Conservation (phyloP, 1,139 yeast genomes). For the Magnusiomyces magnusii region DNA sequence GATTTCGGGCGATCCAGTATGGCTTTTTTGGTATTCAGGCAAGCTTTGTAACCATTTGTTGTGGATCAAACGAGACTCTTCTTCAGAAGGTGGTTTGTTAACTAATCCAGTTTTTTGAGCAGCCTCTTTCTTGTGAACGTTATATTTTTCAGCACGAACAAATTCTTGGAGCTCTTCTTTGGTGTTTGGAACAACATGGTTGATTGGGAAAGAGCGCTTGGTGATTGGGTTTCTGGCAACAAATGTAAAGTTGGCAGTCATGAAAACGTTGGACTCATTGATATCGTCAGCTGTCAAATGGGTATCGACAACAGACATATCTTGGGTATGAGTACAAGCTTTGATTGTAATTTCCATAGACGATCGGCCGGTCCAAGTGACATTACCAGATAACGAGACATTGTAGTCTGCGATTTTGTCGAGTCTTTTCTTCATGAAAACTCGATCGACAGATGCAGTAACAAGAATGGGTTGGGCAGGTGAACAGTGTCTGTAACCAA, state of each 20-base stretch:
- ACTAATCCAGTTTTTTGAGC: constrained; percentile 55
- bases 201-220: constrained; percentile 78
- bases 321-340: constrained; percentile 64
- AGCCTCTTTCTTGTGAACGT: constrained; percentile 70
- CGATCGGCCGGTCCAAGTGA: constrained; percentile 89
- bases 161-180: constrained; percentile 76
- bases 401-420: constrained; percentile 71
- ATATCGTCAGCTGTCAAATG: constrained; percentile 36
- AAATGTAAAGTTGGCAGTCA: constrained; percentile 88
- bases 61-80: constrained; percentile 67
- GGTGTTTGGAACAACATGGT: constrained; percentile 63
- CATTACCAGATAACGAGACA: constrained; percentile 77
- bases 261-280: constrained; percentile 48
- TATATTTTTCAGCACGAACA: constrained; percentile 82
- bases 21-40: constrained; percentile 35
- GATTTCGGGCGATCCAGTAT: constrained; percentile 24
- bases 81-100: constrained; percentile 52
- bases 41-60: constrained; percentile 48
- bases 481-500: constrained; percentile 76
- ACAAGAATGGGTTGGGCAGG: constrained; percentile 93
- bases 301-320: constrained; percentile 31
- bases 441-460: constrained; percentile 89
- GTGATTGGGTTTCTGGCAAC: constrained; percentile 92
- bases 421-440: constrained; percentile 76
- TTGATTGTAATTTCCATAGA: constrained; percentile 93